Evolutionary conservation across 139 green algal genomes (phyloP).

Genomic region (Coccomyxa sp.): DNA sequence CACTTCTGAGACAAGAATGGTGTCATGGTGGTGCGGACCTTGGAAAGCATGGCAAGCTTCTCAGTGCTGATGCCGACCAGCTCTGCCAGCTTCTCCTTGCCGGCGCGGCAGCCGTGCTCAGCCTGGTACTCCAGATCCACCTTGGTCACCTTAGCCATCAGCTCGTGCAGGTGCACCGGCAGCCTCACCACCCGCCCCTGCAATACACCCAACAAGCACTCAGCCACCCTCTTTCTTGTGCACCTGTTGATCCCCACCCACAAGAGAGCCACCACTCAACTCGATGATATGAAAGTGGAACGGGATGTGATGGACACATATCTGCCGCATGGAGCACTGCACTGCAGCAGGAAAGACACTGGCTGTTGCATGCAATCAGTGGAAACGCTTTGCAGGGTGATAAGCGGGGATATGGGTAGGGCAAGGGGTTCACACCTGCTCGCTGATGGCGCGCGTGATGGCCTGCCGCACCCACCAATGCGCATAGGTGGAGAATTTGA

Average conservation of each 20-base stretch:
- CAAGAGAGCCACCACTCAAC: background rate
- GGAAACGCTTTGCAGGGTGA: too few relatives aligned
- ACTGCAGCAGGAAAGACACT: too few relatives aligned
- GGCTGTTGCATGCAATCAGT: too few relatives aligned
- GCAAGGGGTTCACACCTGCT: slow-evolving; percentile 36
- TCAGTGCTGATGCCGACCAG: slow-evolving; percentile 1
- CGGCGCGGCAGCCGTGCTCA: background rate
- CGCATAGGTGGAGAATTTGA: slow-evolving; percentile 83
- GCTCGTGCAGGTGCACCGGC: slow-evolving; percentile 52
- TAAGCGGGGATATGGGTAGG: too few relatives aligned
- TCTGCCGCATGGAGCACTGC: too few relatives aligned
- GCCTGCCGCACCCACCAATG: slow-evolving; percentile 86
- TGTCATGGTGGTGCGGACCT: background rate
- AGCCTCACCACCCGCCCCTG: slow-evolving; percentile 26
- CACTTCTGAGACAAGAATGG: background rate
- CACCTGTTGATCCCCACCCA: background rate
- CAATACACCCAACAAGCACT: background rate
- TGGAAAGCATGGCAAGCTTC: background rate
- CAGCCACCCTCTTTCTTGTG: background rate
- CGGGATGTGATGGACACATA: too few relatives aligned
- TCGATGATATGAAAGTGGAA: too few relatives aligned
- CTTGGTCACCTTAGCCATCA: slow-evolving; percentile 17
- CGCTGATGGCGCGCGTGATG: slow-evolving; percentile 62
- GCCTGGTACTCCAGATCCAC: background rate
- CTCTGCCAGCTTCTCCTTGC: slow-evolving; percentile 10